Evolutionary conservation across 495 filamentous ascomycete genomes (phyloP).

Genomic region (Penicillium roqueforti): DNA sequence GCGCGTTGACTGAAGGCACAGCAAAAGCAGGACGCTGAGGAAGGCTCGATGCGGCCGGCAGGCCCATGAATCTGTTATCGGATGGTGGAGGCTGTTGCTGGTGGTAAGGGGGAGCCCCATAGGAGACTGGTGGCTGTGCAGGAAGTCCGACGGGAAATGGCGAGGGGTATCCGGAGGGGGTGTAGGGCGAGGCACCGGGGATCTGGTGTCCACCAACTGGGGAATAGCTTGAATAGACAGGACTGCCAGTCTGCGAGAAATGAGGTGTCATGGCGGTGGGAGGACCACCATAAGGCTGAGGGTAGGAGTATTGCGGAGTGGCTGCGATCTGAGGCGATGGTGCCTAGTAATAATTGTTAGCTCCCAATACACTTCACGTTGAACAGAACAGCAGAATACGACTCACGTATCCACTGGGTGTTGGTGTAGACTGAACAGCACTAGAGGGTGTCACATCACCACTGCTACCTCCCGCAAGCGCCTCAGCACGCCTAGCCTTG

Average conservation of each 20-base stretch:
- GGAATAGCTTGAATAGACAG: slow-evolving; percentile 37
- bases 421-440: slow-evolving; percentile 36
- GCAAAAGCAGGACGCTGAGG: slow-evolving; percentile 61
- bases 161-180: slow-evolving; percentile 41
- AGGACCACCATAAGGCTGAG: slow-evolving; percentile 35
- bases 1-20: slow-evolving; percentile 52
- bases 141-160: slow-evolving; percentile 33
- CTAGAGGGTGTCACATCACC: slow-evolving; percentile 57
- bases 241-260: slow-evolving; percentile 42
- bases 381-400: not conserved
- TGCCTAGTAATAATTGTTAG: slow-evolving; percentile 19
- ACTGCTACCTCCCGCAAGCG: slow-evolving; percentile 52
- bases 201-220: slow-evolving; percentile 32
- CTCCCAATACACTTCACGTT: not conserved
- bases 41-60: slow-evolving; percentile 55
- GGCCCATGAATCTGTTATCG: slow-evolving; percentile 42
- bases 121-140: slow-evolving; percentile 13
- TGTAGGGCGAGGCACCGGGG: slow-evolving; percentile 31
- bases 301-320: slow-evolving; percentile 32
- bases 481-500: slow-evolving; percentile 64
- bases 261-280: slow-evolving; percentile 30
- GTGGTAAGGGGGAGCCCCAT: slow-evolving; percentile 31
- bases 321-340: slow-evolving; percentile 26
- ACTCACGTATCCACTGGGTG: slow-evolving; percentile 54
- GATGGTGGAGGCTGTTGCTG: slow-evolving; percentile 37